A percentile compares a stretch with the other conserved stretches of the same genome.
Evolutionary conservation across 306 rosid species (phyloP).

Genomic region (Dryas drummondii): DNA sequence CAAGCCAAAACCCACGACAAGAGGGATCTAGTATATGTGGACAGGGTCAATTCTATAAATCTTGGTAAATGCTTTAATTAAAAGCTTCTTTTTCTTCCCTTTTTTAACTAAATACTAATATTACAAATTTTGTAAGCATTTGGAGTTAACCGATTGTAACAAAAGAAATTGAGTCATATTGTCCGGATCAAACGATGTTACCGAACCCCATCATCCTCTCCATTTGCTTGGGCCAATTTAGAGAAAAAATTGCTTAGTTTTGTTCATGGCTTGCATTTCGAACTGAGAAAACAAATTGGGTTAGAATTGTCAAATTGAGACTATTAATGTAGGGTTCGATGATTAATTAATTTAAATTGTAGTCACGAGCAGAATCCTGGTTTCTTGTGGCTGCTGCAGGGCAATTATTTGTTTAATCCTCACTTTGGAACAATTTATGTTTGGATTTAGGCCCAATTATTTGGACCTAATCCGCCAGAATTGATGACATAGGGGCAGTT

Average conservation of each 20-base stretch:
- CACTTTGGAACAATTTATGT: background rate
- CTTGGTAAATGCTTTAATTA: background rate
- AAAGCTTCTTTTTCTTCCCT: too few species aligned
- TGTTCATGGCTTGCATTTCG: background rate
- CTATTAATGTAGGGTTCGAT: background rate
- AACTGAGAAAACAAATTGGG: background rate
- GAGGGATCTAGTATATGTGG: background rate
- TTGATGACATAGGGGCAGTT: slow-evolving; percentile 1
- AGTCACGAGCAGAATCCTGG: slow-evolving; percentile 18
- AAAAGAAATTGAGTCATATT: too few species aligned
- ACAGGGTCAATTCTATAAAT: background rate
- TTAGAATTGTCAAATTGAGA: background rate
- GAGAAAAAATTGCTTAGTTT: too few species aligned
- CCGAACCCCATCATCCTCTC: too few species aligned
- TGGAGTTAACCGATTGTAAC: too few species aligned
- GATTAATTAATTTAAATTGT: background rate
- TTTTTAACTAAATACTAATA: too few species aligned
- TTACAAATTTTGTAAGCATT: too few species aligned
- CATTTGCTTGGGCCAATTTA: background rate
- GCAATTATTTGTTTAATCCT: background rate
- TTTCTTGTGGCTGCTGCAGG: slow-evolving; percentile 1
- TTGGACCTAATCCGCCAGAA: slow-evolving; percentile 16
- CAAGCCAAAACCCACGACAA: background rate
- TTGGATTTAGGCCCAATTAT: background rate
- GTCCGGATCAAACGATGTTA: too few species aligned